Conservation (phyloP, 1,284 basidiomycete species). For the Cryptococcus sp. region DNA sequence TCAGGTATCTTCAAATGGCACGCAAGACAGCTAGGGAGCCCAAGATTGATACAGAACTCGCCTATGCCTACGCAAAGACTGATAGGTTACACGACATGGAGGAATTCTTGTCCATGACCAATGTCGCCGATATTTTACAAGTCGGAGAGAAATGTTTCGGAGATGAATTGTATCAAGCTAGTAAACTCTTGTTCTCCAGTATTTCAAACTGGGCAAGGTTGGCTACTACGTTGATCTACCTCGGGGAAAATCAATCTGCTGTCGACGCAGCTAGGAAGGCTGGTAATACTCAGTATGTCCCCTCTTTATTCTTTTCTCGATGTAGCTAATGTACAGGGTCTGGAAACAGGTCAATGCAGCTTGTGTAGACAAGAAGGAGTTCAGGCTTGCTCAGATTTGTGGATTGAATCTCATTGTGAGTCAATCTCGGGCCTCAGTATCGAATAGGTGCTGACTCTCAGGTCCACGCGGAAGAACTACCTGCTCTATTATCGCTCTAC, state of each 20-base stretch:
- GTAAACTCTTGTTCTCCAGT: slow-evolving; percentile 90
- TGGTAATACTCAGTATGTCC: slow-evolving; percentile 86
- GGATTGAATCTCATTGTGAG: slow-evolving; percentile 88
- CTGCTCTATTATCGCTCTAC: slow-evolving; percentile 75
- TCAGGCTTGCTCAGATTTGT: slow-evolving; percentile 96
- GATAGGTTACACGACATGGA: slow-evolving; percentile 98
- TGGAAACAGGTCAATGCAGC: slow-evolving; percentile 99
- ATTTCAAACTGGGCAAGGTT: slow-evolving; percentile 98
- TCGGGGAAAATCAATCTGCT: slow-evolving; percentile 95
- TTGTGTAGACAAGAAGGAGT: slow-evolving; percentile 95
- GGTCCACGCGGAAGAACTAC: slow-evolving; percentile 71
- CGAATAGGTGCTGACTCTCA: slow-evolving; percentile 3
- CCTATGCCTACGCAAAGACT: slow-evolving; percentile 95
- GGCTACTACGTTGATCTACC: slow-evolving; percentile 96
- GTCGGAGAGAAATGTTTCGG: slow-evolving; percentile 99
- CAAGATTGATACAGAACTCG: slow-evolving; percentile 95
- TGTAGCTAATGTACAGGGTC: slow-evolving; percentile 56
- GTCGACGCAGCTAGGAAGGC: slow-evolving; percentile 98
- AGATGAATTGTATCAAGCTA: slow-evolving; percentile 95
- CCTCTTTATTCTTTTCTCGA: slow-evolving; percentile 1
- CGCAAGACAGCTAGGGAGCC: slow-evolving; percentile 95
- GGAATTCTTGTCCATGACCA: slow-evolving; percentile 98
- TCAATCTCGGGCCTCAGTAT: slow-evolving; percentile 9
- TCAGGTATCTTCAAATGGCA: slow-evolving; percentile 98
- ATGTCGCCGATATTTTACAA: slow-evolving; percentile 91